Evolutionary conservation across 1,284 basidiomycete genomes (phyloP), one percentile per base, ranked within the genome.

Genomic region (Ustilago sp.): DNA sequence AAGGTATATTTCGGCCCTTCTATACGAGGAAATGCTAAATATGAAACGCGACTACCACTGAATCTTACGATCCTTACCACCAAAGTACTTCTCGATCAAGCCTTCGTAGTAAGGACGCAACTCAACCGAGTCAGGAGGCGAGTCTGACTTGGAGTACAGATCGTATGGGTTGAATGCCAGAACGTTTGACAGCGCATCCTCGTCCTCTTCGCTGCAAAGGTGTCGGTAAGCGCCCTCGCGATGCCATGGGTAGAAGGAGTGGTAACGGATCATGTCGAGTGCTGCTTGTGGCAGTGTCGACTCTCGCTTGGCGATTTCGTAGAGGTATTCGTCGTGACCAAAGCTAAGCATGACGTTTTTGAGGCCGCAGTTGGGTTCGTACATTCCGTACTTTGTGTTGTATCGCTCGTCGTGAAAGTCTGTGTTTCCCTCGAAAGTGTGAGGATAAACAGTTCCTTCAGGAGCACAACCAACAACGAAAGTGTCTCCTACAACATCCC

Each of bases 331-430:
- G 83, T 95, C 94, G 84, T 95, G 94, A 5, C 94, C 94, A 91
- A 93, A 95, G 34, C 91, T 92, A 38, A 95, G 87, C 92, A 95
- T 93, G 71, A 95, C 93, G 83, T 94, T 94, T 72, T 94, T 92
- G 15, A 96, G 89, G 4, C 94, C 94, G 82, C 94, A 95, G 64
- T 92, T 87, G 1, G 92, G 91, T 80, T 92, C 87, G 87, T 96
- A 96, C 73, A 95, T 92, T 4, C 94, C 94, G 78, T 90, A 90
- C 83, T 92, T 89, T n/a, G 93, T 92, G 15, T 91, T 91, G 85
- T 93, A 93, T 17, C 93, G 88, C 1, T 88, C 87, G 82, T 95
- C 91, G 45, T 89, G 73, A 3, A 83, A 89, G 87, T 95, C 94
- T 1, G 93, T 93, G 87, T 95, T 95, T 48, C 86, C 89, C 28